Evolutionary conservation across 768 basidiomycete genomes (phyloP), one percentile per base, ranked within the genome.

Genomic region (Tephrocybe sp.): DNA sequence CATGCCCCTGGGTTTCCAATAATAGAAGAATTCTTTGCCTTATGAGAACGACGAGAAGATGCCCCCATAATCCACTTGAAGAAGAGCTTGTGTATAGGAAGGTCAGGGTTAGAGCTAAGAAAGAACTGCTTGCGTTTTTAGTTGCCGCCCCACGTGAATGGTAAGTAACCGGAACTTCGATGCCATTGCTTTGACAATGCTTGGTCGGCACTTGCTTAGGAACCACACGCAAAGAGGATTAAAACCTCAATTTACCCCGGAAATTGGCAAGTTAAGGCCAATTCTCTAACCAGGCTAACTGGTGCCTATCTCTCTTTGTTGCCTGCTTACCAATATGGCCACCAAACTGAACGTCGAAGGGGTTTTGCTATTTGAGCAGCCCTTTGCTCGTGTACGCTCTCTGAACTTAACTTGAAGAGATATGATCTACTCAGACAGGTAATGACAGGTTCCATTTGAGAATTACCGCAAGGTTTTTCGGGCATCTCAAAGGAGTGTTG

Each of bases 401-500:
- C 12, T 30, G 17, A 44, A 14, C 4, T 12, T 39, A 5, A 39
- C 4, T 48, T 22, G 30, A 52, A 55, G 35, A 26, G 19, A 26
- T 42, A 23, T 32, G 40, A 42, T 44, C 49, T 36, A 40, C 17
- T 42, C 12, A 42, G 41, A 36, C 41, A 26, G 34, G 9, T 44
- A 39, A 34, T 20, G 11, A 13, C 14, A 95, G 92, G 89, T 92
- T 11, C 92, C 92, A 10, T 90, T 87, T 68, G 92, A 95, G 72
- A 88, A 88, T 59, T 89, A 92, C 62, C 84, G 89, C 60, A 90
- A 88, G 68, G 77, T 86, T n/a, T 94, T 95, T 63, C 83, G 92
- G 31, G 79, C 84, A 14, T 84, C 86, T 0, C 90, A 92, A 65
- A 84, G 83, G 69, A 77, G 84, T 54, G 83, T 92, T 48, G 92